A percentile compares a stretch with the other conserved stretches of the same genome.
Evolutionary conservation across 345 rosid genomes (phyloP).

Genomic region (Capsella bursapastoris): DNA sequence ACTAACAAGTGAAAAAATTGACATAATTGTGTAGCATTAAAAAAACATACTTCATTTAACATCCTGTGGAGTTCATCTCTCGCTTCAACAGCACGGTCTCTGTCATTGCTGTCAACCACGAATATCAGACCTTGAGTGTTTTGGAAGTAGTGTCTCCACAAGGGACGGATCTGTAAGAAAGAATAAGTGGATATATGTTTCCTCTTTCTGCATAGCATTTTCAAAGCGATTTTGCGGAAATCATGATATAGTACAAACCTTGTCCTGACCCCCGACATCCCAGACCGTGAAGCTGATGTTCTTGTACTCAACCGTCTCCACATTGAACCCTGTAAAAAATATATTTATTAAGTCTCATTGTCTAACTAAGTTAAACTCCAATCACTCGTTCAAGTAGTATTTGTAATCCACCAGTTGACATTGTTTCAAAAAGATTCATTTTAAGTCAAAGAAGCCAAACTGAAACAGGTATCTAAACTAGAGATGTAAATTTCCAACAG

Average conservation of each 20-base stretch:
- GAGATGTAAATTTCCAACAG: neutral
- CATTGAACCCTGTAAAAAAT: conserved; percentile 54
- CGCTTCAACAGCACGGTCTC: conserved; percentile 72
- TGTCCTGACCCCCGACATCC: conserved; percentile 80
- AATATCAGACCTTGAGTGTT: conserved; percentile 76
- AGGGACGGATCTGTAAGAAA: conserved; percentile 59
- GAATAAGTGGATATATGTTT: neutral
- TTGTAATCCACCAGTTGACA: neutral
- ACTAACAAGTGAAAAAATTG: neutral
- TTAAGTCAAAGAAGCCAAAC: neutral
- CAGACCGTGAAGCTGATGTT: conserved; percentile 73
- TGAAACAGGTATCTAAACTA: neutral
- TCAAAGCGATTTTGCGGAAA: neutral
- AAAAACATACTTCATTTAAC: conserved; percentile 64
- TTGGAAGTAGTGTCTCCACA: conserved; percentile 80
- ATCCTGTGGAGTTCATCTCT: conserved; percentile 77
- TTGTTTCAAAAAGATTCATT: neutral
- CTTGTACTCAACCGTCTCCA: conserved; percentile 72
- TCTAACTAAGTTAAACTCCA: neutral
- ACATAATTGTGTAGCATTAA: neutral
- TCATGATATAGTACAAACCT: conserved; percentile 43
- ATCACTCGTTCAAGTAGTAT: neutral
- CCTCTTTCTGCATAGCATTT: neutral
- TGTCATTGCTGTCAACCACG: conserved; percentile 72
- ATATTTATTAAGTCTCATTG: neutral